Conservation (phyloP, 176 grass and related monocot genomes). For the Hyparrhenia diplandra region DNA sequence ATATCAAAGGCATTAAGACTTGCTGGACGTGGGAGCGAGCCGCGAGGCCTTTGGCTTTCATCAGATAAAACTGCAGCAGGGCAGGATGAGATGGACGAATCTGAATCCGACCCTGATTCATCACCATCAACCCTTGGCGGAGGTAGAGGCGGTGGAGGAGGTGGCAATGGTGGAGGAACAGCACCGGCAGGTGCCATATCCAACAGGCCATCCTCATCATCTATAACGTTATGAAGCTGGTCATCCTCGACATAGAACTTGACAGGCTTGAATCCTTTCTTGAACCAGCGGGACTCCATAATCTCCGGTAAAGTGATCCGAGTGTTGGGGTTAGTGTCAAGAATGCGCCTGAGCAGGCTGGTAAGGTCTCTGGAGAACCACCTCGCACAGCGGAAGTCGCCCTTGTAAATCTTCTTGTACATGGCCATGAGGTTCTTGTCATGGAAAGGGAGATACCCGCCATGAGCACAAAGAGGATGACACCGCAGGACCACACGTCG, state of each 20-base stretch:
- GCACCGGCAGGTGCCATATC: too few relatives aligned
- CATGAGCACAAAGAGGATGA: slow-evolving; percentile 97
- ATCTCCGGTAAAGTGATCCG: slow-evolving; percentile 74
- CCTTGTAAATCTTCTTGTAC: slow-evolving; percentile 93
- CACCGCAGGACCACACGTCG: slow-evolving; percentile 91
- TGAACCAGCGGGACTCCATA: slow-evolving; percentile 90
- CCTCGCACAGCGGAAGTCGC: slow-evolving; percentile 82
- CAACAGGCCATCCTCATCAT: too few relatives aligned
- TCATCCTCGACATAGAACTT: slow-evolving; percentile 92
- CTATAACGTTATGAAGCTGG: slow-evolving; percentile 51
- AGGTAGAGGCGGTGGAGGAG: background rate
- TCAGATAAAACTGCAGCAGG: slow-evolving; percentile 58
- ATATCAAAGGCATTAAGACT: slow-evolving; percentile 98
- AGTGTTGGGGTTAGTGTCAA: slow-evolving; percentile 66
- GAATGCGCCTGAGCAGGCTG: slow-evolving; percentile 47
- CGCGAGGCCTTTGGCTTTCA: slow-evolving; percentile 33
- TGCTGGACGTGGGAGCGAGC: slow-evolving; percentile 60
- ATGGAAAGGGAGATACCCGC: slow-evolving; percentile 95
- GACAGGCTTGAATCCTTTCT: slow-evolving; percentile 84
- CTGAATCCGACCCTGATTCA: slow-evolving; percentile 83
- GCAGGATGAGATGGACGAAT: slow-evolving; percentile 74
- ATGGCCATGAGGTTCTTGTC: slow-evolving; percentile 88
- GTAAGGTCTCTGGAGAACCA: slow-evolving; percentile 90
- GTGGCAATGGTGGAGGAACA: too few relatives aligned
- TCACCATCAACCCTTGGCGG: slow-evolving; percentile 34